Base-by-base conservation (phyloP, 176 grass and related monocot genomes). In the Musa schizocarpa region DNA sequence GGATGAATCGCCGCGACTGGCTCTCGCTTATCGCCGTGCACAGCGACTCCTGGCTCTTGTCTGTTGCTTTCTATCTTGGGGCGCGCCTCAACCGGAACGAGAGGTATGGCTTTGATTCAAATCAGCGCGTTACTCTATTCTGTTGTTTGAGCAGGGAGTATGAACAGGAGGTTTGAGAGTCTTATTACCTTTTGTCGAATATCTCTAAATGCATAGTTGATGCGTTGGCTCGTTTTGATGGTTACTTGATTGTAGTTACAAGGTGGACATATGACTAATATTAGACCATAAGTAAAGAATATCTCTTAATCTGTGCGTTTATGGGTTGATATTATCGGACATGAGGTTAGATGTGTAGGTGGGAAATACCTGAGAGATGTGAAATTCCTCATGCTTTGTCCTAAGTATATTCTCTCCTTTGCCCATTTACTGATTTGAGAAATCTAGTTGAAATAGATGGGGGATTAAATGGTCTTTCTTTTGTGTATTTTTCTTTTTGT, bases 41-140 rank as follows among this genome's bases (percentile, higher is more conserved):
- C 83, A 88, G 85, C 54, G 89, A 92, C 26, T 92, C 89, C n/a
- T 92, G 89, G 89, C 89, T 92, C 53, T 75, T 92, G 53, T 85
- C 89, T 49, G 89, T 92, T 52, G 83, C 89, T 14, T 92, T 92
- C 83, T 92, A 85, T 86, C 85, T 86, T 54, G 83, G 77, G 34
- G 89, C 85, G 9, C 83, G 66, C 17, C 83, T 92, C 83, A 92
- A 81, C 77, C 79, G 74, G 8, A 92, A 88, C 71, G 89, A 92
- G 52, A 81, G 88, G 88, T 90, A 73, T 52, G 43, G 16, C 14
- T 13, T 29, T 66, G 63, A 1, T 16, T 68, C 65, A 43, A 43
- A 43, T 43, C 4, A 43, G 34, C 34, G 34, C 34, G 34, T 68
- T 34, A 4, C 21, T 24, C 12, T 34, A 23, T 8, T 14, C 6